A percentile compares a stretch with the other conserved stretches of the same genome.
phyloP scores from a whole-genome alignment of 192 early-diverging fungal species.

The Umbelopsis sp. region DNA sequence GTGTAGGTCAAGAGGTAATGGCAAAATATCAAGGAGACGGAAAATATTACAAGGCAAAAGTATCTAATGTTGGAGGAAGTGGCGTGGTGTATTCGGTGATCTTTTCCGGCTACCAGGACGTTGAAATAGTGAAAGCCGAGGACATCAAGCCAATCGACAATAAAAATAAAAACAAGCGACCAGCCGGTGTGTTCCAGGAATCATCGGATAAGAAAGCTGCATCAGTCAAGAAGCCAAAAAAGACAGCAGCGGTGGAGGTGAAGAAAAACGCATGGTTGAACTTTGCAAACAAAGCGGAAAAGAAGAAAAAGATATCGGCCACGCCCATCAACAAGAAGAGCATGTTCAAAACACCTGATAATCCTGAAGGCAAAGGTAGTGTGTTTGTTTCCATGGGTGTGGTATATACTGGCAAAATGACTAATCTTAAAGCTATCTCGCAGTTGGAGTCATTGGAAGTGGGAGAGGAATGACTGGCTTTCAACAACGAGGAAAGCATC shows the following conservation, averaged over 20 bases:
- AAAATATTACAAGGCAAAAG: conserved; percentile 65
- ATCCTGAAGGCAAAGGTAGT: conserved; percentile 71
- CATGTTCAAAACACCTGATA: conserved; percentile 84
- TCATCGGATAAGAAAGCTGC: conserved; percentile 30
- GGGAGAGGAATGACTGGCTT: conserved; percentile 80
- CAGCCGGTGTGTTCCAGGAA: neutral
- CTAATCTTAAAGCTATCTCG: neutral
- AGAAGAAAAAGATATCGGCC: conserved; percentile 43
- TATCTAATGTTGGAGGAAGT: conserved; percentile 59
- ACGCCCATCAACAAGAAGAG: conserved; percentile 64
- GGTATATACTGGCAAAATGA: neutral
- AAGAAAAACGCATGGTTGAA: conserved; percentile 79
- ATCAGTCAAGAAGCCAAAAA: conserved; percentile 58
- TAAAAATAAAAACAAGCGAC: conserved; percentile 33
- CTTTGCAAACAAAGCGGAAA: conserved; percentile 60
- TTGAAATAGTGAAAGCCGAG: conserved; percentile 51
- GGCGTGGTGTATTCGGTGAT: conserved; percentile 59
- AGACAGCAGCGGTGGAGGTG: conserved; percentile 59
- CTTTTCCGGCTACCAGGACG: conserved; percentile 64
- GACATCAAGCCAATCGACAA: conserved; percentile 50
- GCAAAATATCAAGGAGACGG: conserved; percentile 70
- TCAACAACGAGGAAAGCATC: conserved; percentile 75
- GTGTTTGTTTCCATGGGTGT: neutral
- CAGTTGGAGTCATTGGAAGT: conserved; percentile 81
- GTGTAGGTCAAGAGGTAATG: conserved; percentile 61